Evolutionary conservation across 2,329 filamentous ascomycete genomes (phyloP).

Genomic region (Cladorrhinum sp.): DNA sequence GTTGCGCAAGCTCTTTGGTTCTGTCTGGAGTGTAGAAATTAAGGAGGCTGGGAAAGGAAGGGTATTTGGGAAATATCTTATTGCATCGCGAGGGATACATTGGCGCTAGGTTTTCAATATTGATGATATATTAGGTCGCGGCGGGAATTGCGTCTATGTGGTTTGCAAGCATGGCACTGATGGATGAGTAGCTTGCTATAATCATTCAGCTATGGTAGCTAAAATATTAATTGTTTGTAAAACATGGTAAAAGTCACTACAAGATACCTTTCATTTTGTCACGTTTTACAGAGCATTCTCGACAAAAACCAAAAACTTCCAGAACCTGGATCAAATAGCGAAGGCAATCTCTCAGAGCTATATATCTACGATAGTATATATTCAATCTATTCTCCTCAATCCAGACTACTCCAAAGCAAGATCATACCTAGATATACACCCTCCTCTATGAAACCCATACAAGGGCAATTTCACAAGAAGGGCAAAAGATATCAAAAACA

Average conservation of each 20-base stretch:
- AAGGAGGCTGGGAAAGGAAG: not conserved
- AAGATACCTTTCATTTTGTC: too few species aligned
- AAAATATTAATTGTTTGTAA: not conserved
- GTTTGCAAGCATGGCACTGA: not conserved
- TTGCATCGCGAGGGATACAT: constrained; percentile 16
- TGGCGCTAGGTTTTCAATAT: constrained; percentile 6
- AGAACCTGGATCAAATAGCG: not conserved
- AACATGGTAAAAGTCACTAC: not conserved
- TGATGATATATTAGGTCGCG: not conserved
- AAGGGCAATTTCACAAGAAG: not conserved
- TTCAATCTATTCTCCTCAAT: not conserved
- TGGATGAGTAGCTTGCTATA: not conserved
- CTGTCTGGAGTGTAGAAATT: not conserved
- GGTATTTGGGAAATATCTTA: too few species aligned
- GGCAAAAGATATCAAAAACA: not conserved
- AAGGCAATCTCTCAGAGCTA: not conserved
- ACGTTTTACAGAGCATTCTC: too few species aligned
- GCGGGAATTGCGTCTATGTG: not conserved
- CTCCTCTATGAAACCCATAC: not conserved
- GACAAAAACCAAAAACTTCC: too few species aligned
- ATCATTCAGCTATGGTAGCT: not conserved
- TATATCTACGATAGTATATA: not conserved
- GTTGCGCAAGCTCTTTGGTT: not conserved
- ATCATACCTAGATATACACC: not conserved
- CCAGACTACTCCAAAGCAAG: not conserved